A percentile compares a stretch with the other conserved stretches of the same genome.
Conservation (phyloP, 306 rosid genomes). For the Cucurbita maxima region DNA sequence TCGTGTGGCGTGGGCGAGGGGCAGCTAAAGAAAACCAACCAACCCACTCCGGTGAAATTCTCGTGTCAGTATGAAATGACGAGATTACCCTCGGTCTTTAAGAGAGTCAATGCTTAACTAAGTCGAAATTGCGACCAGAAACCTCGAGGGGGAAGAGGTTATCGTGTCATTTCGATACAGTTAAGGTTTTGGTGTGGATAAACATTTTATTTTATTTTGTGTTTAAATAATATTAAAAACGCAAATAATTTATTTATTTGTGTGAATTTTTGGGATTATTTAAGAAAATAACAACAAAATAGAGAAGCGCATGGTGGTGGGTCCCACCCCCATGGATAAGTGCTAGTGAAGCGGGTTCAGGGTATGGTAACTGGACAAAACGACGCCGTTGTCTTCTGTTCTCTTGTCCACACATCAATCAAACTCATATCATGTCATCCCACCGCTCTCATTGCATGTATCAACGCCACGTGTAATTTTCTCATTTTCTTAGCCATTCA, state of each 20-base stretch:
- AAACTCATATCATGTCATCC: background rate
- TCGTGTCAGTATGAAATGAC: conserved; percentile 6
- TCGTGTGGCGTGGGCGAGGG: conserved; percentile 17
- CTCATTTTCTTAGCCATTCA: too few relatives aligned
- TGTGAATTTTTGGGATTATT: too few relatives aligned
- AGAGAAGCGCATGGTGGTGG: too few relatives aligned
- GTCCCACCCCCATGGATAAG: too few relatives aligned
- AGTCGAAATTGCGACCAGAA: background rate
- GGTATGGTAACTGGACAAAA: background rate
- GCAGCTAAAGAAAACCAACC: conserved; percentile 10
- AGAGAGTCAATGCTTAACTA: background rate
- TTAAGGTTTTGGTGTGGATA: background rate
- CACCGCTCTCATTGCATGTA: background rate
- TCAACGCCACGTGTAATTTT: background rate
- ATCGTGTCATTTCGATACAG: background rate
- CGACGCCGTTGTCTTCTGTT: too few relatives aligned
- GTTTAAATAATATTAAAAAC: background rate
- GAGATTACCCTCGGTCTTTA: conserved; percentile 5
- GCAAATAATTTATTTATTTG: too few relatives aligned
- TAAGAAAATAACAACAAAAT: too few relatives aligned
- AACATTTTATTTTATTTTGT: background rate
- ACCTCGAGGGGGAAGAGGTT: background rate
- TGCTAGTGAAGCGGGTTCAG: background rate
- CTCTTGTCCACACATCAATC: background rate
- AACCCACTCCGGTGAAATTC: conserved; percentile 3